Evolutionary conservation across 768 basidiomycete genomes (phyloP).

Genomic region (Tricholoma sp.): DNA sequence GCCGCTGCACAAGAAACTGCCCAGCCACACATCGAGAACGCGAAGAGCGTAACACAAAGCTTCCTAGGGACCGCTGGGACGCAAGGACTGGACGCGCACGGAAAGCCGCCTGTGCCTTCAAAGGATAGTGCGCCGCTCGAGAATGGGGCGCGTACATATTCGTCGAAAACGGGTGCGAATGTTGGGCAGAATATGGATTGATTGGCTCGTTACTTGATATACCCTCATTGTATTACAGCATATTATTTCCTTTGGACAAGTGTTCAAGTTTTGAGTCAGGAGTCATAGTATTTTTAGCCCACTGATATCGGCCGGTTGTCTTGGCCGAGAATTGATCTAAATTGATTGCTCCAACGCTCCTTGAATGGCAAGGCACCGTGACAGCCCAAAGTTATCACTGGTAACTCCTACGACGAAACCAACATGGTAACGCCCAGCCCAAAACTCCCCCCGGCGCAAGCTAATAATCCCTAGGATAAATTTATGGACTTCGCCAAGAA

Average conservation of each 20-base stretch:
- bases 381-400: not conserved
- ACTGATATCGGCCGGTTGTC: not conserved
- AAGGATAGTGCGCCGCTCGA: conserved; percentile 34
- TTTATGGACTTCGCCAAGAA: conserved; percentile 71
- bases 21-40: conserved; percentile 37
- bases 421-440: not conserved
- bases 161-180: conserved; percentile 17
- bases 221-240: not conserved
- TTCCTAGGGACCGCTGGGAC: conserved; percentile 17
- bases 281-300: no score
- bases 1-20: conserved; percentile 27
- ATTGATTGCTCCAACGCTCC: not conserved
- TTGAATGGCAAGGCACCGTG: not conserved
- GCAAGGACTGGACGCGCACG: conserved; percentile 5
- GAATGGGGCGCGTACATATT: conserved; percentile 31
- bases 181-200: conserved; percentile 17
- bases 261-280: no score
- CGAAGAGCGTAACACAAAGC: conserved; percentile 30
- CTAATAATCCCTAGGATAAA: conserved; percentile 41
- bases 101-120: conserved; percentile 12
- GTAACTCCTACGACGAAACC: not conserved
- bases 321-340: not conserved
- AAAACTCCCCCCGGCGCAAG: no score
- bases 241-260: no score
- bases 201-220: not conserved